Conservation (phyloP, 371 early-diverging fungal species). For the Amoeboradix gromovi region DNA sequence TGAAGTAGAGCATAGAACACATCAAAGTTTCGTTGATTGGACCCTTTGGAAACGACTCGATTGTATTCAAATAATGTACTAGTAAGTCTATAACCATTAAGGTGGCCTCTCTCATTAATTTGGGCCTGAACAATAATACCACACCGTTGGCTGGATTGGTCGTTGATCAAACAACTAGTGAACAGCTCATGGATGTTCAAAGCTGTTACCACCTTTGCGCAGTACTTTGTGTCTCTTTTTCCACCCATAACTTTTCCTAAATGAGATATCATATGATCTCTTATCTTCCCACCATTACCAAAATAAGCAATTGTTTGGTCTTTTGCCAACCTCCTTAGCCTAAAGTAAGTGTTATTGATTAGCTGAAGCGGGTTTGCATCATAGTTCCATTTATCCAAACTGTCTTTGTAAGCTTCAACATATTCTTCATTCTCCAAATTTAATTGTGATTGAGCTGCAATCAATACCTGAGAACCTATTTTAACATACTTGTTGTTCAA, state of each 20-base stretch:
- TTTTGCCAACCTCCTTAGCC: background rate
- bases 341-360: background rate
- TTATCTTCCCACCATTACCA: background rate
- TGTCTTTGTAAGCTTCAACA: background rate
- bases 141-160: constrained; percentile 26
- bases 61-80: constrained; percentile 56
- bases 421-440: too few relatives aligned
- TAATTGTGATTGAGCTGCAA: too few relatives aligned
- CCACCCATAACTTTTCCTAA: background rate
- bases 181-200: too few relatives aligned
- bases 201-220: background rate
- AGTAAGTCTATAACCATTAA: constrained; percentile 48
- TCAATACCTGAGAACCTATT: too few relatives aligned
- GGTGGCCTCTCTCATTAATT: constrained; percentile 46
- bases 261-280: background rate
- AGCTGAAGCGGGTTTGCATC: background rate
- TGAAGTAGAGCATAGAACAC: constrained; percentile 51
- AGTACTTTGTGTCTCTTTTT: background rate
- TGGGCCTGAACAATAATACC: constrained; percentile 52
- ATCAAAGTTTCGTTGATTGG: constrained; percentile 62
- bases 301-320: background rate
- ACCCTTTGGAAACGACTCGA: constrained; percentile 26
- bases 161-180: too few relatives aligned
- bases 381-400: background rate
- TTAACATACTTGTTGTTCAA: too few relatives aligned